Conservation (phyloP, 2,329 filamentous ascomycete species). For the Calonectria hongkongensis region DNA sequence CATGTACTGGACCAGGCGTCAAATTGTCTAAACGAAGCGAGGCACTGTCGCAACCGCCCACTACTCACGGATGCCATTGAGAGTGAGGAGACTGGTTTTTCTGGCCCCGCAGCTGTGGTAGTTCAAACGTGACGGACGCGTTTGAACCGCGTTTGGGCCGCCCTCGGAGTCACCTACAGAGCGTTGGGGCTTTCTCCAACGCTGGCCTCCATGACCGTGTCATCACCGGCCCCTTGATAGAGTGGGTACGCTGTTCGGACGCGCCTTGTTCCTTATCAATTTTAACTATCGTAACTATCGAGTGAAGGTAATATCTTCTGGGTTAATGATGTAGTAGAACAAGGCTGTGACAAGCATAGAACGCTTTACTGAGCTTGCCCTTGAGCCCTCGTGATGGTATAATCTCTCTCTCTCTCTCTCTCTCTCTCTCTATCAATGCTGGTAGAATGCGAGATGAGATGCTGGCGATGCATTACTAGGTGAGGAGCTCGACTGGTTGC, state of each 20-base stretch:
- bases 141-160: constrained; percentile 22
- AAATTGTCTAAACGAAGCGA: neutral
- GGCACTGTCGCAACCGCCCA: neutral
- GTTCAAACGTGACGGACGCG: constrained; percentile 4
- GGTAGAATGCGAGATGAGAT: no score
- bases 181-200: neutral
- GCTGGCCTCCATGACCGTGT: neutral
- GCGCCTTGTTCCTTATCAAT: neutral
- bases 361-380: neutral
- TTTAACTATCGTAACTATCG: neutral
- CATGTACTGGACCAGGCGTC: neutral
- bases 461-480: neutral
- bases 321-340: neutral
- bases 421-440: neutral
- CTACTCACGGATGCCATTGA: neutral
- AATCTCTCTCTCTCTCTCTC: no score
- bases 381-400: neutral
- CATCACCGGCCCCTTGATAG: constrained; percentile 2
- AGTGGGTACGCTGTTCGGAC: neutral
- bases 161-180: neutral
- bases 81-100: neutral
- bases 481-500: neutral
- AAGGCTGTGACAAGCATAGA: neutral
- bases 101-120: neutral
- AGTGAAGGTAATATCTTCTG: neutral